Percentiles rank a stretch among this genome's conserved stretches.
phyloP scores from a whole-genome alignment of 1,284 basidiomycete genomes.

The Rhodotorula glutinis region DNA sequence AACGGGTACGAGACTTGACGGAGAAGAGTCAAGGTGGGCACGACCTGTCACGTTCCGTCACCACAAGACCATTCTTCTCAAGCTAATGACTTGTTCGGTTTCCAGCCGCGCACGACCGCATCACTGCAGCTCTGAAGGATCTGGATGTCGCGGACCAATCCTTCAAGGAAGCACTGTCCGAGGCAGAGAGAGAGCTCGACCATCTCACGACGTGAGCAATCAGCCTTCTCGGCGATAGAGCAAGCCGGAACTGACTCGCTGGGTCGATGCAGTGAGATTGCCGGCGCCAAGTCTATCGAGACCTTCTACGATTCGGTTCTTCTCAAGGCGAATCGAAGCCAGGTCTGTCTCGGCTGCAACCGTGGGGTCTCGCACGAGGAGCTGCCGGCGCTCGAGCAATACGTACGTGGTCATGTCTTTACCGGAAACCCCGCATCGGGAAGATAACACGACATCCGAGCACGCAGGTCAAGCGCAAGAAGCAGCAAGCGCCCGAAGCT shows the following conservation, averaged over 20 bases:
- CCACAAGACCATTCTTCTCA: too few species aligned
- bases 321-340: constrained; percentile 60
- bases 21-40: constrained; percentile 8
- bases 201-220: too few species aligned
- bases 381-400: constrained; percentile 46
- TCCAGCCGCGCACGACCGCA: too few species aligned
- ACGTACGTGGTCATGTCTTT: constrained; percentile 32
- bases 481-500: constrained; percentile 36
- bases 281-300: constrained; percentile 45
- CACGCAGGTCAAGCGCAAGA: constrained; percentile 28
- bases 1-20: constrained; percentile 27
- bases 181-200: too few species aligned
- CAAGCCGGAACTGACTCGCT: too few species aligned
- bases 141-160: too few species aligned
- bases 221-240: too few species aligned
- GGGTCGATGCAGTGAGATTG: constrained; percentile 42
- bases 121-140: neutral
- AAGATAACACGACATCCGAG: too few species aligned
- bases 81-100: too few species aligned
- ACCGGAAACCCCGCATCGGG: too few species aligned
- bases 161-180: too few species aligned
- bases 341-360: constrained; percentile 73
- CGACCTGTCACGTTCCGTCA: neutral
- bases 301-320: constrained; percentile 66
- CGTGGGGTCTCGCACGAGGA: constrained; percentile 66